phyloP scores from a whole-genome alignment of 768 basidiomycete genomes.

The Phaeolepiota aurea region DNA sequence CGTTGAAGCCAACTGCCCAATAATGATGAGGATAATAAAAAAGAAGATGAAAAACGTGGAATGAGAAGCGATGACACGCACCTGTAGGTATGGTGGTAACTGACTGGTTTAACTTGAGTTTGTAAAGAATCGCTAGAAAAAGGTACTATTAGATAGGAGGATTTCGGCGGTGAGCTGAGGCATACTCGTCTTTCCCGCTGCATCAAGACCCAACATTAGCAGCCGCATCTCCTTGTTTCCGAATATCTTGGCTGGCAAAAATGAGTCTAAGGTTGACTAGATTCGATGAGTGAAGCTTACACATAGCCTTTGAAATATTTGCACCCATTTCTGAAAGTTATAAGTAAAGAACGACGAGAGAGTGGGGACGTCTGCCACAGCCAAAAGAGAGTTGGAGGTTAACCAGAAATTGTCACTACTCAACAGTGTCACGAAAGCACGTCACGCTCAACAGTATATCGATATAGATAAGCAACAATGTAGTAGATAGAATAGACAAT shows the following conservation, averaged over 20 bases:
- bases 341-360: constrained; percentile 60
- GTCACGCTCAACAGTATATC: no score
- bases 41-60: constrained; percentile 4
- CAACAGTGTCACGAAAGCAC: background rate
- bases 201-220: constrained; percentile 95
- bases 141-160: constrained; percentile 4
- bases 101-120: constrained; percentile 97
- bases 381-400: constrained; percentile 10
- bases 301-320: constrained; percentile 79
- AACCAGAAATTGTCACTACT: constrained; percentile 6
- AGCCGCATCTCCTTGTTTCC: constrained; percentile 99
- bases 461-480: no score
- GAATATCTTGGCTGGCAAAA: constrained; percentile 75
- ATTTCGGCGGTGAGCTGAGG: constrained; percentile 8
- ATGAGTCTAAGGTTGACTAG: constrained; percentile 3
- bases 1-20: constrained; percentile 98
- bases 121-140: constrained; percentile 87
- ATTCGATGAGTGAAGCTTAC: constrained; percentile 29
- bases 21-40: constrained; percentile 2
- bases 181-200: constrained; percentile 97
- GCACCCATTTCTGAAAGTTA: constrained; percentile 57
- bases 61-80: constrained; percentile 19
- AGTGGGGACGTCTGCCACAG: constrained; percentile 10
- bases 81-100: constrained; percentile 98
- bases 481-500: no score